Conservation (phyloP, 2,329 filamentous ascomycete genomes). For the Alternaria triticimaculans region DNA sequence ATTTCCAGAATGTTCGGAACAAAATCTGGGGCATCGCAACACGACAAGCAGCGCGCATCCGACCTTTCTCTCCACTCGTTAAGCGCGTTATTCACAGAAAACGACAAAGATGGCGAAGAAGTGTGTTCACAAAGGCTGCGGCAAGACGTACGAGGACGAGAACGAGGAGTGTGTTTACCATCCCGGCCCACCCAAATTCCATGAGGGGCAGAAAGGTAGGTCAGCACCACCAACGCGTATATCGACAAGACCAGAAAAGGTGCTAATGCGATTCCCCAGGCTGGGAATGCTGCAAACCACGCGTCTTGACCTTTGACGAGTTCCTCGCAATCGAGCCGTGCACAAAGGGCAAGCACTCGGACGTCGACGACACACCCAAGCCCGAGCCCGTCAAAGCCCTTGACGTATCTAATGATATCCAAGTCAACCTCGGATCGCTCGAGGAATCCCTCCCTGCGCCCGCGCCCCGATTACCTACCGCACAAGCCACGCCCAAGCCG, state of each 20-base stretch:
- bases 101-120: constrained; percentile 70
- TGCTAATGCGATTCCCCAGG: constrained; percentile 61
- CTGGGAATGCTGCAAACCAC: constrained; percentile 98
- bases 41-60: constrained; percentile 12
- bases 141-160: constrained; percentile 81
- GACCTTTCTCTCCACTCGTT: constrained; percentile 9
- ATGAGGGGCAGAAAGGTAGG: constrained; percentile 96
- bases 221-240: background rate
- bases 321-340: constrained; percentile 93
- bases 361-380: constrained; percentile 74
- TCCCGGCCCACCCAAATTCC: constrained; percentile 87
- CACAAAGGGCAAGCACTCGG: constrained; percentile 90
- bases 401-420: constrained; percentile 51
- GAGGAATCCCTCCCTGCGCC: constrained; percentile 41
- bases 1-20: constrained; percentile 48
- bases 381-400: constrained; percentile 57
- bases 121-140: constrained; percentile 96
- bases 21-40: constrained; percentile 17
- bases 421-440: constrained; percentile 41
- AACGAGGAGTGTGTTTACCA: constrained; percentile 90
- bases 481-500: constrained; percentile 35
- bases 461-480: constrained; percentile 41
- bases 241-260: background rate
- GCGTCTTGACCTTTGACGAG: constrained; percentile 96
- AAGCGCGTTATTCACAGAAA: background rate